These are phyloP conservation scores for Microcyclospora tardicrescens DNA, from an alignment of 2,329 filamentous ascomycete genomes.

Conservation along the genomic window DNA sequence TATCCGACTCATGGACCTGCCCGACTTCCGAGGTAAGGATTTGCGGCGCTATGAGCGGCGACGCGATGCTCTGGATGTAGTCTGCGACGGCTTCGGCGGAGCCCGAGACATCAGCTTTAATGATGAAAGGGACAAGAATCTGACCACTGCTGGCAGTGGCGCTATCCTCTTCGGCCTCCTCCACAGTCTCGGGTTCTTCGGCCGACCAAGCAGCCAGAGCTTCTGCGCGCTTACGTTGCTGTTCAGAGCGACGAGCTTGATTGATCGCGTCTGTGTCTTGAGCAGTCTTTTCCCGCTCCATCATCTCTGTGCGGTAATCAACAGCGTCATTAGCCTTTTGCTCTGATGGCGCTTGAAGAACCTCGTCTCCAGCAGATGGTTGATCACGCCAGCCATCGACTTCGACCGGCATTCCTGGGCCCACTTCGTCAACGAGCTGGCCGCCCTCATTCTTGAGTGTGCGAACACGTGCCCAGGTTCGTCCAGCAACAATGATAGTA, in stretches of 20 bases:
- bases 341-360: slow-evolving; percentile 71
- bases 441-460: slow-evolving; percentile 77
- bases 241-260: slow-evolving; percentile 42
- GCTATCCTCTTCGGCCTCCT: slow-evolving; percentile 30
- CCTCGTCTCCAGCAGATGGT: slow-evolving; percentile 73
- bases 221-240: slow-evolving; percentile 36
- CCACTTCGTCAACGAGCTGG: slow-evolving; percentile 54
- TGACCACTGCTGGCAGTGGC: slow-evolving; percentile 27
- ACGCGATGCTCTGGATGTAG: slow-evolving; percentile 65
- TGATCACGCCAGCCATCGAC: slow-evolving; percentile 89
- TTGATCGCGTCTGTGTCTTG: slow-evolving; percentile 68
- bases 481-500: slow-evolving; percentile 75
- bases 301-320: slow-evolving; percentile 59
- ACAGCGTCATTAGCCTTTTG: slow-evolving; percentile 65
- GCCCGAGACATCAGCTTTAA: slow-evolving; percentile 88
- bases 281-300: slow-evolving; percentile 52
- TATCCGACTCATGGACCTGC: slow-evolving; percentile 68
- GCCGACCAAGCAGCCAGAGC: slow-evolving; percentile 18
- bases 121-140: slow-evolving; percentile 59
- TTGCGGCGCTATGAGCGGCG: slow-evolving; percentile 65
- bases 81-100: slow-evolving; percentile 83
- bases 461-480: slow-evolving; percentile 77
- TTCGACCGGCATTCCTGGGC: slow-evolving; percentile 81
- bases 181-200: slow-evolving; percentile 15
- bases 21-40: slow-evolving; percentile 70